These are phyloP conservation scores for Pseudogymnoascus sp. DNA, from an alignment of 2,329 filamentous ascomycete species.

Conservation along the genomic window DNA sequence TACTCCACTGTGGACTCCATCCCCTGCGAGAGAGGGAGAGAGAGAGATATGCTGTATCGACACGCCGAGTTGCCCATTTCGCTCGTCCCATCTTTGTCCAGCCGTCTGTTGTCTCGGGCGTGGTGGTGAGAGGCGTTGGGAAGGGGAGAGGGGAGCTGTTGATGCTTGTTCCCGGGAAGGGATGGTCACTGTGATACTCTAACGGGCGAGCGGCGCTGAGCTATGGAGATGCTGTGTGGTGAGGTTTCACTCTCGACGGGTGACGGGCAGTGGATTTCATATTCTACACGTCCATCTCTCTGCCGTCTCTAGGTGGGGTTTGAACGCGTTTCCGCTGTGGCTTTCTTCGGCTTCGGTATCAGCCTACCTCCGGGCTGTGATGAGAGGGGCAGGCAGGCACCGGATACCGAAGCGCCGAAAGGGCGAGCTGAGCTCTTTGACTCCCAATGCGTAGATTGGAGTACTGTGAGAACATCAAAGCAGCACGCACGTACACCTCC, in stretches of 20 bases:
- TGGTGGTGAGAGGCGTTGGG: too few relatives aligned
- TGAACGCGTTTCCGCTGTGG: not conserved
- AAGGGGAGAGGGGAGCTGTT: too few relatives aligned
- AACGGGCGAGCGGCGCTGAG: not conserved
- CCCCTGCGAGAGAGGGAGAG: too few relatives aligned
- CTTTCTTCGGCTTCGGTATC: not conserved
- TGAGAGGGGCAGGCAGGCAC: too few relatives aligned
- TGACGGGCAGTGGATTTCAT: not conserved
- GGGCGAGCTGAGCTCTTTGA: not conserved
- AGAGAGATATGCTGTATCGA: too few relatives aligned
- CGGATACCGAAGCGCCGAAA: too few relatives aligned
- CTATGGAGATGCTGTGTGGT: not conserved
- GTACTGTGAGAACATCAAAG: not conserved
- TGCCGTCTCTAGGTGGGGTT: not conserved
- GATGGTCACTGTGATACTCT: not conserved
- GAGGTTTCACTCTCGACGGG: not conserved
- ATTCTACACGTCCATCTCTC: not conserved
- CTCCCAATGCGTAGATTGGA: not conserved
- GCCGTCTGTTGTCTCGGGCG: not conserved
- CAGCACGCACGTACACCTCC: not conserved
- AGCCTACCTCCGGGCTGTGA: too few relatives aligned
- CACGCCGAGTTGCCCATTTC: too few relatives aligned
- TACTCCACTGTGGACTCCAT: not conserved
- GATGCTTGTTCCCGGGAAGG: too few relatives aligned
- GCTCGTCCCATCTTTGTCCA: not conserved